Evolutionary conservation across 352 stramenopile genomes (phyloP), one percentile per base, ranked within the genome.

Genomic region (Lagenidium sp.): DNA sequence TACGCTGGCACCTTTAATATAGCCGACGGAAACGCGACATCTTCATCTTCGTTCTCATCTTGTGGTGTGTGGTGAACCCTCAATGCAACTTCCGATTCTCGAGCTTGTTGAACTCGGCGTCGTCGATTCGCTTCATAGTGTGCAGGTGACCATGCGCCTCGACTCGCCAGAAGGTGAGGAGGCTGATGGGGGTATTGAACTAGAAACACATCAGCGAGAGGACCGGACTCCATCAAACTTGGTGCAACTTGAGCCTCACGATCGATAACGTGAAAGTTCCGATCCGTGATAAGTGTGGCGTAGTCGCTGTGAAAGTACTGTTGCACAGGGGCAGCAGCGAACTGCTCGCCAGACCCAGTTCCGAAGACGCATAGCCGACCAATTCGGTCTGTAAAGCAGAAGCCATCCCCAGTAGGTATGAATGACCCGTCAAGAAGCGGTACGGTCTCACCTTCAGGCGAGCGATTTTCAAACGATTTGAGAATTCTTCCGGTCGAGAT

Each of bases 241-340:
- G 86, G 79, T 20, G 89, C 59, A 10, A 86, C 55, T 49, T 95
- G 74, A 12, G 84, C 95, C 41, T 88, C 82, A 6, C 80, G 71
- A 52, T 97, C 90, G 2, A 85, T 60, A 4, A 95, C 87, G 36
- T 96, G 91, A 30, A 94, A 86, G 44, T 92, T 55, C 4, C 70
- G 59, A 63, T 97, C 90, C 4, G 81, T 87, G 13, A 95, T 47
- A 20, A 97, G 63, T 49, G 85, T 80, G 6, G 74, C 73, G 43
- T 97, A 97, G 55, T 97, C 90, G 21, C 73, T 91, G 4, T 77
- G 59, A 44, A 97, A 96, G 44, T 89, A 89, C 51, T 91, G 78
- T 47, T 88, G 68, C 20, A 61, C 48, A 6, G 64, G 71, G n/a
- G 35, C 48, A 13, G 49, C 57, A 4, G 41, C 24, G 25, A 58